Conservation (phyloP, 441 rosid species). For the Adansonia madagascariensis region DNA sequence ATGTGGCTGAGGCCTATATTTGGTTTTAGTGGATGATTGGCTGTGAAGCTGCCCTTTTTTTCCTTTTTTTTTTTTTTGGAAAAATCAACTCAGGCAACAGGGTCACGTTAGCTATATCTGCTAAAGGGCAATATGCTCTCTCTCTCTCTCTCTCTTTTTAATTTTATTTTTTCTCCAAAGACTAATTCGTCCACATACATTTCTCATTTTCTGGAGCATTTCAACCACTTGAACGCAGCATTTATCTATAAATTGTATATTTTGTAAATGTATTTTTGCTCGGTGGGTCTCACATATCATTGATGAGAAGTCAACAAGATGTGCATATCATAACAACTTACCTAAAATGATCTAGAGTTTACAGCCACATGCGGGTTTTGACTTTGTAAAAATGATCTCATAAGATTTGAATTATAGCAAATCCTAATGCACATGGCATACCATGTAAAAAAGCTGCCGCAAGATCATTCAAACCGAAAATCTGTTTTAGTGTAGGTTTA, state of each 20-base stretch:
- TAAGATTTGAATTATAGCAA: slow-evolving; percentile 13
- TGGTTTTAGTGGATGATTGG: neutral
- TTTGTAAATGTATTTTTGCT: neutral
- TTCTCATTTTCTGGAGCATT: neutral
- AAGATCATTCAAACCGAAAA: slow-evolving; percentile 14
- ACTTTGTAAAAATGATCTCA: slow-evolving; percentile 13
- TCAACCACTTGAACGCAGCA: neutral
- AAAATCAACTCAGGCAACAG: neutral
- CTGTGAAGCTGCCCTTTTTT: neutral
- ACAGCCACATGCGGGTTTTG: slow-evolving; percentile 25
- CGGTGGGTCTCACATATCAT: slow-evolving; percentile 9
- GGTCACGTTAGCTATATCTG: neutral
- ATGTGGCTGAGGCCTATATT: neutral
- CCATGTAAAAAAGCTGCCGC: slow-evolving; percentile 35
- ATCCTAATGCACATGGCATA: slow-evolving; percentile 39
- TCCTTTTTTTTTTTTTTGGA: neutral
- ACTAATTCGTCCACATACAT: neutral
- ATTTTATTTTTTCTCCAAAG: neutral
- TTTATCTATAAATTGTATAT: neutral
- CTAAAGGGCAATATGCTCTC: neutral
- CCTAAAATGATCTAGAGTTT: slow-evolving; percentile 10
- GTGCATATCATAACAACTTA: slow-evolving; percentile 34
- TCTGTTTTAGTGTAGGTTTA: neutral
- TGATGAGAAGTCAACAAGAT: slow-evolving; percentile 28
- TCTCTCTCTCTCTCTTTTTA: neutral